A percentile compares a stretch with the other conserved stretches of the same genome.
phyloP scores from a whole-genome alignment of 306 rosid genomes.

The Cercis canadensis region DNA sequence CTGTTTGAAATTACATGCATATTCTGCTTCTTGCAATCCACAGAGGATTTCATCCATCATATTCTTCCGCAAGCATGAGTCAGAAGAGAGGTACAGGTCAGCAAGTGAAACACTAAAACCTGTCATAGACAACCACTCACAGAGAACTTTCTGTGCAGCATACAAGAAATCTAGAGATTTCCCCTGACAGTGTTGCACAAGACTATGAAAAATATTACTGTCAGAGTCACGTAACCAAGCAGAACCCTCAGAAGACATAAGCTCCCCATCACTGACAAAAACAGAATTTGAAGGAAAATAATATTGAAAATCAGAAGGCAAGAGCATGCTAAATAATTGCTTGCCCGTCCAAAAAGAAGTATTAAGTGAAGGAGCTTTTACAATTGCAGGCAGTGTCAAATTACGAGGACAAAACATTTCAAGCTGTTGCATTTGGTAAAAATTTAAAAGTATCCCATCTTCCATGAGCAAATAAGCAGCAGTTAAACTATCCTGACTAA shows the following conservation, averaged over 20 bases:
- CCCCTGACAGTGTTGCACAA: constrained; percentile 55
- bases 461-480: constrained; percentile 80
- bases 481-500: constrained; percentile 89
- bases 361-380: constrained; percentile 61
- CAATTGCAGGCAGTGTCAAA: constrained; percentile 53
- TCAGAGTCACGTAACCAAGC: constrained; percentile 67
- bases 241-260: constrained; percentile 76
- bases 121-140: constrained; percentile 86
- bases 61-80: constrained; percentile 63
- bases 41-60: constrained; percentile 75
- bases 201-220: constrained; percentile 66
- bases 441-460: constrained; percentile 48
- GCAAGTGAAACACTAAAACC: constrained; percentile 92
- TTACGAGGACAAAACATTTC: constrained; percentile 62
- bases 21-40: constrained; percentile 83
- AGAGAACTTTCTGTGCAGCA: constrained; percentile 77
- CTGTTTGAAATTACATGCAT: constrained; percentile 67
- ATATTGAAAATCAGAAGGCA: constrained; percentile 73
- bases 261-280: constrained; percentile 61
- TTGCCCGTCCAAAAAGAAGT: constrained; percentile 78
- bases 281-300: constrained; percentile 57
- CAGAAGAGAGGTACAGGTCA: constrained; percentile 74
- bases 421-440: constrained; percentile 81
- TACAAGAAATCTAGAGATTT: constrained; percentile 60
- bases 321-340: constrained; percentile 80